Evolutionary conservation across 352 stramenopile genomes (phyloP), one percentile per base, ranked within the genome.

Genomic region (Halophytophthora batemanensis): DNA sequence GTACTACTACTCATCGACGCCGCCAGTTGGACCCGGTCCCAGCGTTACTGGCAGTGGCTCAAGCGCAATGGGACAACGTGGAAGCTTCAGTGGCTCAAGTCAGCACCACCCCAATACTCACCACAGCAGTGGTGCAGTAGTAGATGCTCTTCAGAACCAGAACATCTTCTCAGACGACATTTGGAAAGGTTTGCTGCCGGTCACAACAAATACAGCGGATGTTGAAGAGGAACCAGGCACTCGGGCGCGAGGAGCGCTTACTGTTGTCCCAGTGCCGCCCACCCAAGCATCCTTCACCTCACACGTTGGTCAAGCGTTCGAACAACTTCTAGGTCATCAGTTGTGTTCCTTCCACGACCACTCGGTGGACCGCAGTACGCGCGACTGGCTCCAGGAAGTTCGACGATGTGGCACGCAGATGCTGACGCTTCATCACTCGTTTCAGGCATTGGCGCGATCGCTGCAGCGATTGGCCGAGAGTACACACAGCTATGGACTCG

Each of bases 381-480:
- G 67, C 19, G 75, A 77, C n/a, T 89, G 78, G 78, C 56, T 89
- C 6, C 59, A 56, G 17, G 78, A 87, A 43, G 56, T 89, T n/a
- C 70, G 70, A 1, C 34, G 49, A 0, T 86, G 75, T 19, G 81
- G 74, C 3, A 59, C 49, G 3, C 75, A 89, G 35, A 66, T 91
- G 57, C 50, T 86, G 0, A 56, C 69, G 21, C 44, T 91, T 3
- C 81, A 89, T 28, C 54, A 67, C n/a, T 63, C 67, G 0, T 86
- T 91, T 48, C 77, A 88, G 39, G 59, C 66, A 2, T 74, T 91
- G 56, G 64, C 64, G 5, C 50, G 68, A 13, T 77, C 67, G 0
- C 78, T 91, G 11, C 73, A 84, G 56, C 59, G 58, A 5, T 46
- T 89, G 2, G 71, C 81, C 1, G 66, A 77, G 47, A 77, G 78